A percentile compares a stretch with the other conserved stretches of the same genome.
These are phyloP conservation scores for Coffea humblotiana DNA, from an alignment of 305 asterid species.

Conservation along the genomic window DNA sequence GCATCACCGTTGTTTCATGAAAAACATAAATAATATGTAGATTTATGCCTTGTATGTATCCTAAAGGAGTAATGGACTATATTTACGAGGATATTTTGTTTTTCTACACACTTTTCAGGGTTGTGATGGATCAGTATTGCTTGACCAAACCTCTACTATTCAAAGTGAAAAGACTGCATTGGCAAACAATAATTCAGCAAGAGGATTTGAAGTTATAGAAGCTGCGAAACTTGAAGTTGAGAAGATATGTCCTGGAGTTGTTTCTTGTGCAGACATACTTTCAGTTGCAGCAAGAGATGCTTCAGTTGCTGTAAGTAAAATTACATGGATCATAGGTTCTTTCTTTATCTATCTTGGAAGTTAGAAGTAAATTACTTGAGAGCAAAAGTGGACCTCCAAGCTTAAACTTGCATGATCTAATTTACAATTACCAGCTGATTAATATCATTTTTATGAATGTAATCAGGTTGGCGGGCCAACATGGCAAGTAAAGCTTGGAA, in stretches of 20 bases:
- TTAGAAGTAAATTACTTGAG: too few species aligned
- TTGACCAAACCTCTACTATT: slow-evolving; percentile 38
- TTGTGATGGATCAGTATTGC: slow-evolving; percentile 60
- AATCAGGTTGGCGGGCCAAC: slow-evolving; percentile 36
- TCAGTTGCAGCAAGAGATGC: slow-evolving; percentile 39
- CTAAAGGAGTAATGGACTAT: too few species aligned
- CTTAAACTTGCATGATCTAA: neutral
- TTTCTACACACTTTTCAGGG: neutral
- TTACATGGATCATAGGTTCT: too few species aligned
- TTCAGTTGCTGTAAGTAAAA: slow-evolving; percentile 37
- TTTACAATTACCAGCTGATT: neutral
- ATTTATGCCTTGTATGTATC: too few species aligned
- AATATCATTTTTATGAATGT: neutral
- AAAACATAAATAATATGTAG: too few species aligned
- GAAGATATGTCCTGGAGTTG: slow-evolving; percentile 28
- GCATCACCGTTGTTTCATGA: too few species aligned
- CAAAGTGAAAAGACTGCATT: slow-evolving; percentile 43
- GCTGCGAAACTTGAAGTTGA: slow-evolving; percentile 48
- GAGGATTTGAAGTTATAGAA: slow-evolving; percentile 47
- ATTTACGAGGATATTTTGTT: too few species aligned
- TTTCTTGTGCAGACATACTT: slow-evolving; percentile 55
- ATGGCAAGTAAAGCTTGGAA: slow-evolving; percentile 49
- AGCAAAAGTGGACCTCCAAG: too few species aligned
- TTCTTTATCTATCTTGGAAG: too few species aligned
- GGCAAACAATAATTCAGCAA: slow-evolving; percentile 41